Evolutionary conservation across 306 rosid genomes (phyloP).

Genomic region (Adenanthera pavonina): DNA sequence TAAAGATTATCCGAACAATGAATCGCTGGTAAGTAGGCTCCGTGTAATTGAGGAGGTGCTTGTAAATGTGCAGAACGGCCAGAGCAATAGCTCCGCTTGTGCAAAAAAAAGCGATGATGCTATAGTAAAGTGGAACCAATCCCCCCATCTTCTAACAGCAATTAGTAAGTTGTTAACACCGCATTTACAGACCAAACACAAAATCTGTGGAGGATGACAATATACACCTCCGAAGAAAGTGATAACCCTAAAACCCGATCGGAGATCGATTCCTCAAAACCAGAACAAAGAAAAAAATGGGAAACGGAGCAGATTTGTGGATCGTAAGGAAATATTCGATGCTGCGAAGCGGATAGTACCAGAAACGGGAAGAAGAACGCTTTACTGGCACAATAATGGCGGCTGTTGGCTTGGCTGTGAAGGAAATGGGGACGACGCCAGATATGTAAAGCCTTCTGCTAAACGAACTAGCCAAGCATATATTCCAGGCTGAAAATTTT

Average conservation of each 20-base stretch:
- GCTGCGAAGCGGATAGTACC: background rate
- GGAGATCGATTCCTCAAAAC: conserved; percentile 4
- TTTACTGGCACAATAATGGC: conserved; percentile 38
- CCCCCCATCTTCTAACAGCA: conserved; percentile 57
- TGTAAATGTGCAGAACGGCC: conserved; percentile 76
- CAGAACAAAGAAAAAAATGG: background rate
- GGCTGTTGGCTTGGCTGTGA: conserved; percentile 36
- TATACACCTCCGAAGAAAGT: conserved; percentile 2
- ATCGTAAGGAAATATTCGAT: conserved; percentile 24
- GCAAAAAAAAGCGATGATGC: conserved; percentile 79
- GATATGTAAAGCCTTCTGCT: background rate
- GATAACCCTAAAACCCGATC: conserved; percentile 45
- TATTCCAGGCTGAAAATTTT: background rate
- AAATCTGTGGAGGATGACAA: background rate
- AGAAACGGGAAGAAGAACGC: background rate
- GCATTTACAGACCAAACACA: conserved; percentile 2
- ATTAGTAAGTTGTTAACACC: conserved; percentile 3
- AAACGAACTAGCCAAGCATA: background rate
- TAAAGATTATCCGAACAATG: conserved; percentile 89
- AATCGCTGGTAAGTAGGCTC: conserved; percentile 96
- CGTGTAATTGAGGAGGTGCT: conserved; percentile 90
- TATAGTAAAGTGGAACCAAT: conserved; percentile 62
- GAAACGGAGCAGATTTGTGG: conserved; percentile 35
- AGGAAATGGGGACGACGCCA: conserved; percentile 9
- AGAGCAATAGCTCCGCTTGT: conserved; percentile 82